Percentiles rank a stretch among this genome's conserved stretches.
Conservation (phyloP, 345 rosid species). For the Lumnitzera racemosa region DNA sequence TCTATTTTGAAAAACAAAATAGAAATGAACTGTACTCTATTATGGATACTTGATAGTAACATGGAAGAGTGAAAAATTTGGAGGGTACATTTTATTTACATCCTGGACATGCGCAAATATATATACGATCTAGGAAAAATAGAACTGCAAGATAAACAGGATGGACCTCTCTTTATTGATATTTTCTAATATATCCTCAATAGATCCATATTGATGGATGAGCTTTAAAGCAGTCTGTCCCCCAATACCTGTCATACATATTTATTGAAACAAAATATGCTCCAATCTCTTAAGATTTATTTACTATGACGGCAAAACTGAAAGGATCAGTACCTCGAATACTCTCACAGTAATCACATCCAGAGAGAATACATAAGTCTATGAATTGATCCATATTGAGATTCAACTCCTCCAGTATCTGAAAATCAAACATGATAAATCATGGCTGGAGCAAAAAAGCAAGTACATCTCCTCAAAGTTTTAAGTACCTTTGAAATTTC, state of each 20-base stretch:
- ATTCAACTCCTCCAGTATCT: slow-evolving; percentile 83
- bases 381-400: slow-evolving; percentile 92
- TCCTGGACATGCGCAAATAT: too few species aligned
- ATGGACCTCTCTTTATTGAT: slow-evolving; percentile 74
- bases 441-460: background rate
- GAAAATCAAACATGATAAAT: slow-evolving; percentile 16
- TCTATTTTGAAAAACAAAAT: too few species aligned
- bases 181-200: slow-evolving; percentile 74
- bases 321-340: slow-evolving; percentile 49
- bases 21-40: too few species aligned
- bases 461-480: background rate
- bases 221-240: slow-evolving; percentile 92
- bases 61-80: too few species aligned
- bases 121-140: too few species aligned
- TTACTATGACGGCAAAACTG: too few species aligned
- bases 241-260: slow-evolving; percentile 58
- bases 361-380: slow-evolving; percentile 92
- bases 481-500: slow-evolving; percentile 61
- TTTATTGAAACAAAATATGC: too few species aligned
- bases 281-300: too few species aligned
- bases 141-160: too few species aligned
- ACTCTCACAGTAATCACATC: slow-evolving; percentile 97
- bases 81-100: background rate
- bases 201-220: slow-evolving; percentile 83
- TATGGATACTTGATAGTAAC: too few species aligned